Evolutionary conservation across 2,329 filamentous ascomycete genomes (phyloP).

Genomic region (Graphiopsis chlorocephala): DNA sequence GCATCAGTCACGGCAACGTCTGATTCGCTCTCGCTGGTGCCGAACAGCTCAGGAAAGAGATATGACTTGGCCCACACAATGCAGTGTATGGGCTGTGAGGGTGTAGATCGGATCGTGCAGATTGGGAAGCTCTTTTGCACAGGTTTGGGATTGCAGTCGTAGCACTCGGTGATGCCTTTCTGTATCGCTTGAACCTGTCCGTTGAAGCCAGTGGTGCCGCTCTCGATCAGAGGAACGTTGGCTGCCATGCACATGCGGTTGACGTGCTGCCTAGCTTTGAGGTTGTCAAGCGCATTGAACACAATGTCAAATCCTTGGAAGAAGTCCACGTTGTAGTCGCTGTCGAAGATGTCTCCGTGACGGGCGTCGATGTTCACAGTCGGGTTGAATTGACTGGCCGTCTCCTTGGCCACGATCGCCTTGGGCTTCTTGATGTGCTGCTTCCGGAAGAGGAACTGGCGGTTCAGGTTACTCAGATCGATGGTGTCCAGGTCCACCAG

Average conservation of each 20-base stretch:
- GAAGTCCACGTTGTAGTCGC: slow-evolving; percentile 82
- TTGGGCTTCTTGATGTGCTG: slow-evolving; percentile 99
- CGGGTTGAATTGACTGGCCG: slow-evolving; percentile 86
- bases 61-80: slow-evolving; percentile 99
- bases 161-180: slow-evolving; percentile 82
- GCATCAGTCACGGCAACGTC: slow-evolving; percentile 78
- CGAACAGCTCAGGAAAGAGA: slow-evolving; percentile 90
- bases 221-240: slow-evolving; percentile 87
- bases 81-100: slow-evolving; percentile 94
- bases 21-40: slow-evolving; percentile 80
- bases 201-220: slow-evolving; percentile 95
- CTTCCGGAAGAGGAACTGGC: slow-evolving; percentile 93
- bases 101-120: slow-evolving; percentile 94
- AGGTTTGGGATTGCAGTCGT: slow-evolving; percentile 89
- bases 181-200: slow-evolving; percentile 97
- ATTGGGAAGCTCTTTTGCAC: slow-evolving; percentile 91
- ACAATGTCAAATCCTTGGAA: slow-evolving; percentile 80
- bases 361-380: slow-evolving; percentile 81
- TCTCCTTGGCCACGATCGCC: slow-evolving; percentile 89
- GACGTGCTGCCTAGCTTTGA: slow-evolving; percentile 89
- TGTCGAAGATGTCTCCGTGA: slow-evolving; percentile 92
- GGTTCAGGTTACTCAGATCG: slow-evolving; percentile 94
- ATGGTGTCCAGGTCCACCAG: slow-evolving; percentile 98
- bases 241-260: slow-evolving; percentile 97
- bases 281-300: slow-evolving; percentile 95